Conservation (phyloP, 2,329 filamentous ascomycete genomes). For the Fusarium sp. region DNA sequence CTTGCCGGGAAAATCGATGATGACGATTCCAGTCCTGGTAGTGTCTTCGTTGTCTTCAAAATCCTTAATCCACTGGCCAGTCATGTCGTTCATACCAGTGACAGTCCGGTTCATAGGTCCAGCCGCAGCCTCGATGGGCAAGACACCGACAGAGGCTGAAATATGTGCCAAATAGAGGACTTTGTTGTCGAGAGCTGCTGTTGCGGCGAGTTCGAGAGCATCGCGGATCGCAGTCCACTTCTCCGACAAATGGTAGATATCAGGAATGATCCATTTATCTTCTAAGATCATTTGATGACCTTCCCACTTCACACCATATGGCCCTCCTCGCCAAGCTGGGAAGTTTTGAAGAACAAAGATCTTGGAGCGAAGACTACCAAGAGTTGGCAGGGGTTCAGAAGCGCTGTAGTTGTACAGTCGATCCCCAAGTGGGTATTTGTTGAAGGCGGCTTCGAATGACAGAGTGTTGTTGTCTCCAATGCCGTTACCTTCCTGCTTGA, state of each 20-base stretch:
- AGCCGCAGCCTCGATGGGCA: slow-evolving; percentile 61
- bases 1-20: slow-evolving; percentile 60
- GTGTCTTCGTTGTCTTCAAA: slow-evolving; percentile 39
- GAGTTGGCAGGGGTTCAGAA: slow-evolving; percentile 51
- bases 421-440: slow-evolving; percentile 50
- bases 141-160: slow-evolving; percentile 58
- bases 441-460: slow-evolving; percentile 58
- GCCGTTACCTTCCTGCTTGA: slow-evolving; percentile 58
- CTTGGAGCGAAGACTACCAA: slow-evolving; percentile 57
- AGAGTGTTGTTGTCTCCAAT: slow-evolving; percentile 48
- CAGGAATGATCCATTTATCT: slow-evolving; percentile 58
- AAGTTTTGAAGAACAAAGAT: slow-evolving; percentile 62
- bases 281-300: slow-evolving; percentile 57
- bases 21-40: slow-evolving; percentile 56
- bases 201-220: slow-evolving; percentile 52
- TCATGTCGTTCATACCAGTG: slow-evolving; percentile 61
- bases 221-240: slow-evolving; percentile 58
- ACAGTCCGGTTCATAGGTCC: slow-evolving; percentile 55
- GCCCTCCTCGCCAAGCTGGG: slow-evolving; percentile 36
- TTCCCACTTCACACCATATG: slow-evolving; percentile 58
- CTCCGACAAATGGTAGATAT: slow-evolving; percentile 54
- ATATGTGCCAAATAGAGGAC: slow-evolving; percentile 58
- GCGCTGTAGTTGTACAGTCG: slow-evolving; percentile 51
- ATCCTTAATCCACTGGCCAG: slow-evolving; percentile 55
- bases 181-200: slow-evolving; percentile 47